These are phyloP conservation scores for Dipodascus geniculatus DNA, from an alignment of 805 yeast species.

Conservation along the genomic window DNA sequence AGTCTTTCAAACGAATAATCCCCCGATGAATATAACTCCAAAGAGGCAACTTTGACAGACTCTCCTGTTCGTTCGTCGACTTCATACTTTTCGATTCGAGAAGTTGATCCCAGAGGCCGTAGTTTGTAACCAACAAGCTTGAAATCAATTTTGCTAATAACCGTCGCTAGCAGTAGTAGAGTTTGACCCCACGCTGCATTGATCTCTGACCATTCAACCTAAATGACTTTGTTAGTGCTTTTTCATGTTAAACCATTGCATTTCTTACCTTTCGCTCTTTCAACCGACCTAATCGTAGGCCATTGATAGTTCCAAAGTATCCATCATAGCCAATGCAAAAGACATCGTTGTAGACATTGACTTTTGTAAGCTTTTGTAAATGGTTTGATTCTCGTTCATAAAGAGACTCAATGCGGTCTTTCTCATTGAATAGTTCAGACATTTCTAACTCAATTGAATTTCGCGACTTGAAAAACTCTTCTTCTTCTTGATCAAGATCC, in stretches of 20 bases:
- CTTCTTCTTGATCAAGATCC: slow-evolving; percentile 32
- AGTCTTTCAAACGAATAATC: slow-evolving; percentile 61
- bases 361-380: slow-evolving; percentile 55
- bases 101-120: slow-evolving; percentile 75
- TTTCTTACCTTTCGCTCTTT: slow-evolving; percentile 34
- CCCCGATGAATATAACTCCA: slow-evolving; percentile 57
- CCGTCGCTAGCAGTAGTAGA: slow-evolving; percentile 53
- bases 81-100: slow-evolving; percentile 53
- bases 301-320: slow-evolving; percentile 78
- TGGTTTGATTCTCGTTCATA: slow-evolving; percentile 52
- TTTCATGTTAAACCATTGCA: not conserved
- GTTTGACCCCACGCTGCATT: slow-evolving; percentile 88
- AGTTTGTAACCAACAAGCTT: slow-evolving; percentile 48
- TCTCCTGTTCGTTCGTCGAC: slow-evolving; percentile 29
- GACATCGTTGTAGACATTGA: slow-evolving; percentile 74
- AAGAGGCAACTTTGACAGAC: slow-evolving; percentile 26
- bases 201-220: slow-evolving; percentile 75
- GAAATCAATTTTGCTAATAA: slow-evolving; percentile 44
- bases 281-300: slow-evolving; percentile 64
- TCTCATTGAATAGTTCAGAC: slow-evolving; percentile 37
- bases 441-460: slow-evolving; percentile 49
- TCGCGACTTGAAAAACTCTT: slow-evolving; percentile 34
- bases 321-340: slow-evolving; percentile 80
- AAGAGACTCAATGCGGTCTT: slow-evolving; percentile 51
- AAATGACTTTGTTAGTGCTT: no score